Evolutionary conservation across 2,329 filamentous ascomycete species (phyloP).

Genomic region (Colletotrichum eremochloae): DNA sequence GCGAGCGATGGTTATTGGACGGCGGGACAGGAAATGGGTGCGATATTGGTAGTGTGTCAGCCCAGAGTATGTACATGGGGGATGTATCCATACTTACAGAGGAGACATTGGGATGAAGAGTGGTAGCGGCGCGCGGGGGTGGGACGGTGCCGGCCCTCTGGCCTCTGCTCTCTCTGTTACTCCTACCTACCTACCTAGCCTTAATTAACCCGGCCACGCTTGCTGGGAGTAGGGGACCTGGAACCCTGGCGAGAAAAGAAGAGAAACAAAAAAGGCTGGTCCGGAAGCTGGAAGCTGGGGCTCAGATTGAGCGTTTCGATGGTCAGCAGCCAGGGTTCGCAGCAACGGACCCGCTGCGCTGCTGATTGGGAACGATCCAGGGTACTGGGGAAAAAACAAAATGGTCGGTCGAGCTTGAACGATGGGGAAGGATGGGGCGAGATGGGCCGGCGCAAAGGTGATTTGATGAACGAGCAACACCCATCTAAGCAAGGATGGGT

Average conservation of each 20-base stretch:
- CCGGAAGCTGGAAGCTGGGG: neutral
- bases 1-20: slow-evolving; percentile 18
- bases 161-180: neutral
- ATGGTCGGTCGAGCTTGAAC: neutral
- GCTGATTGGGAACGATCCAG: neutral
- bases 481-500: neutral
- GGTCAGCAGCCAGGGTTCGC: slow-evolving; percentile 1
- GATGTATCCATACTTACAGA: neutral
- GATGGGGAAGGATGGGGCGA: slow-evolving; percentile 10
- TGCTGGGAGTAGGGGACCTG: neutral
- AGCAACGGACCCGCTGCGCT: neutral
- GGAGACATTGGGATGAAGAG: neutral
- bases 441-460: neutral
- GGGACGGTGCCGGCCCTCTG: slow-evolving; percentile 19
- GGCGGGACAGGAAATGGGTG: slow-evolving; percentile 7
- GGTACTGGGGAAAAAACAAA: neutral
- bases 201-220: neutral
- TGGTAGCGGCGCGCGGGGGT: slow-evolving; percentile 39
- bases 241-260: neutral
- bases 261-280: neutral
- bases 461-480: slow-evolving; percentile 1
- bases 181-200: neutral
- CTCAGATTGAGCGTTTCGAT: neutral
- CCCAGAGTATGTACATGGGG: neutral
- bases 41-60: slow-evolving; percentile 24